Evolutionary conservation across 2,329 filamentous ascomycete genomes (phyloP).

Genomic region (Fusarium gaditjirri): DNA sequence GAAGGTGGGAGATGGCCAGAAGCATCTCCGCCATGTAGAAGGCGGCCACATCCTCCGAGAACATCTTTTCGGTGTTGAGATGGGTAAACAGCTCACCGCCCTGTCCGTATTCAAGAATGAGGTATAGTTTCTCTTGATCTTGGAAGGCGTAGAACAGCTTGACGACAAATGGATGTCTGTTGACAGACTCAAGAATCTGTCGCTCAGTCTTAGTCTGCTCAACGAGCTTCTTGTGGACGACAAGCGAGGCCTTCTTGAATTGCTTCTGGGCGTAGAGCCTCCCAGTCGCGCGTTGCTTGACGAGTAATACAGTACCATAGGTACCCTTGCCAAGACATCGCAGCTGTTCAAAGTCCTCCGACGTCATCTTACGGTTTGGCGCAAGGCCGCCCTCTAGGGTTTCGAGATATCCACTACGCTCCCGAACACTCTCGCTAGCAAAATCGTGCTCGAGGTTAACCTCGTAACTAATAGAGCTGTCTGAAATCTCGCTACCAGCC

Average conservation of each 20-base stretch:
- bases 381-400: constrained; percentile 65
- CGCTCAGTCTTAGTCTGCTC: constrained; percentile 98
- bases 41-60: constrained; percentile 85
- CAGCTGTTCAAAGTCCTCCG: constrained; percentile 88
- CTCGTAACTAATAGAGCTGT: constrained; percentile 81
- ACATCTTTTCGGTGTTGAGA: constrained; percentile 93
- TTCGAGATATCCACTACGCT: constrained; percentile 56
- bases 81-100: constrained; percentile 98
- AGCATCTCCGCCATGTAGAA: constrained; percentile 99
- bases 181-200: constrained; percentile 93
- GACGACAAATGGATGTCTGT: constrained; percentile 95
- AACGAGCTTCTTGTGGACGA: constrained; percentile 93
- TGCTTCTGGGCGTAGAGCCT: constrained; percentile 97
- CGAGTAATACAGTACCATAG: constrained; percentile 92
- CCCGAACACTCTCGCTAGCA: constrained; percentile 71
- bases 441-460: constrained; percentile 88
- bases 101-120: constrained; percentile 97
- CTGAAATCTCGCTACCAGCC: constrained; percentile 69
- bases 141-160: constrained; percentile 99
- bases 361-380: constrained; percentile 83
- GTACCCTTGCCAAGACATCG: constrained; percentile 96
- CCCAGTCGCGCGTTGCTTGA: constrained; percentile 88
- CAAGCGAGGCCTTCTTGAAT: constrained; percentile 95
- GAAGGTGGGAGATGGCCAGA: constrained; percentile 90
- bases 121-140: constrained; percentile 95